Conservation (phyloP, 805 yeast genomes). For the Kazachstania africana region DNA sequence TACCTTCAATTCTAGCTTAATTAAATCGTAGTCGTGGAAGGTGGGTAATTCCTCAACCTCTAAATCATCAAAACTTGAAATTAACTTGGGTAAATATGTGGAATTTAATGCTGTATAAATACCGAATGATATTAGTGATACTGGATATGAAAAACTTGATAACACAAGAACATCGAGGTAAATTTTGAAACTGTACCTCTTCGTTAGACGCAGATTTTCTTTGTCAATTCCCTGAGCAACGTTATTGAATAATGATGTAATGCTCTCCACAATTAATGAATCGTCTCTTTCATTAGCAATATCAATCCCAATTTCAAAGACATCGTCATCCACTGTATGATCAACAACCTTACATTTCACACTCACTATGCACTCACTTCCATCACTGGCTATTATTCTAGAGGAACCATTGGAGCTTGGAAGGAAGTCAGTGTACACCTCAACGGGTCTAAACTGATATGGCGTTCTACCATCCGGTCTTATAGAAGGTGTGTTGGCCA, state of each 20-base stretch:
- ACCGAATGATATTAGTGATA: constrained; percentile 70
- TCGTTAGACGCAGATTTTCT: constrained; percentile 47
- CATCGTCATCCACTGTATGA: constrained; percentile 31
- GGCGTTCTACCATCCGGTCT: constrained; percentile 79
- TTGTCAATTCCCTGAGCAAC: constrained; percentile 33
- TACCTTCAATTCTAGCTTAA: constrained; percentile 39
- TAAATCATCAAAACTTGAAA: constrained; percentile 52
- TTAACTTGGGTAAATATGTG: constrained; percentile 61
- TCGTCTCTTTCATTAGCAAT: constrained; percentile 75
- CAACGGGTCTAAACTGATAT: constrained; percentile 75
- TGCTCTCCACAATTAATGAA: constrained; percentile 51
- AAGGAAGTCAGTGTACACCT: constrained; percentile 67
- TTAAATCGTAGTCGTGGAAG: constrained; percentile 77
- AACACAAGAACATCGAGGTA: constrained; percentile 72
- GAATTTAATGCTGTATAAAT: constrained; percentile 71
- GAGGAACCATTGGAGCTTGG: constrained; percentile 91
- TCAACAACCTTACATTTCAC: constrained; percentile 74
- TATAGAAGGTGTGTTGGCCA: constrained; percentile 44
- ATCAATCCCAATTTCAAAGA: constrained; percentile 70
- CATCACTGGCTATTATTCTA: constrained; percentile 74
- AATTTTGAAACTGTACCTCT: constrained; percentile 64
- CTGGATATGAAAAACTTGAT: constrained; percentile 69
- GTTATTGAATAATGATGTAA: constrained; percentile 42
- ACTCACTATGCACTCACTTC: constrained; percentile 88
- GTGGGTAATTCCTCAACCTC: constrained; percentile 82